Evolutionary conservation across 805 yeast genomes (phyloP).

Genomic region (Schizosaccharomyces osmophilus): DNA sequence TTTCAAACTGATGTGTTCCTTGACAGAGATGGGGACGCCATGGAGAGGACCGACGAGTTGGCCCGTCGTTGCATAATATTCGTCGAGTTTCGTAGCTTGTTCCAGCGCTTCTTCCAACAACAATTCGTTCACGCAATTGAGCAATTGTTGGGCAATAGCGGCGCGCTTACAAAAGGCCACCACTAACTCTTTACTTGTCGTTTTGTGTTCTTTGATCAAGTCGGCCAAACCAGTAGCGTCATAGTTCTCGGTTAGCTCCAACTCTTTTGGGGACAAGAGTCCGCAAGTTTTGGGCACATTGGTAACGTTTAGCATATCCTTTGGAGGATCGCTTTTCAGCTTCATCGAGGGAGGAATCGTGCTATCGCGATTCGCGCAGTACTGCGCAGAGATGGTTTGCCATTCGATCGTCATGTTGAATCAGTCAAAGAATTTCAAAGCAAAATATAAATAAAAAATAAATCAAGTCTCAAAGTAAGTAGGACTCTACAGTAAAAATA

Average conservation of each 20-base stretch:
- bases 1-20: slow-evolving; percentile 35
- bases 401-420: neutral
- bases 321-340: neutral
- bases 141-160: slow-evolving; percentile 24
- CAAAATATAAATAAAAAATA: too few relatives aligned
- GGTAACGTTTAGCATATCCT: neutral
- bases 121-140: slow-evolving; percentile 24
- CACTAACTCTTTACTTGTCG: slow-evolving; percentile 20
- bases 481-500: too few relatives aligned
- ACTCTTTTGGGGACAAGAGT: slow-evolving; percentile 16
- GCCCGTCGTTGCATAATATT: slow-evolving; percentile 23
- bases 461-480: too few relatives aligned
- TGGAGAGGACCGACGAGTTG: slow-evolving; percentile 40
- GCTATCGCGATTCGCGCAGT: neutral
- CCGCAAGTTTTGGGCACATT: neutral
- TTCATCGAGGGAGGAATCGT: neutral
- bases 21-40: slow-evolving; percentile 43
- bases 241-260: slow-evolving; percentile 20
- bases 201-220: slow-evolving; percentile 18
- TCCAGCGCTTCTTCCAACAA: slow-evolving; percentile 24
- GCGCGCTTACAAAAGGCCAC: slow-evolving; percentile 27
- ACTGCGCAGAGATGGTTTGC: neutral
- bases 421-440: neutral
- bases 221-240: slow-evolving; percentile 15
- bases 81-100: slow-evolving; percentile 26